These are phyloP conservation scores for Starmerella kuoi DNA, from an alignment of 805 yeast genomes.

Conservation along the genomic window DNA sequence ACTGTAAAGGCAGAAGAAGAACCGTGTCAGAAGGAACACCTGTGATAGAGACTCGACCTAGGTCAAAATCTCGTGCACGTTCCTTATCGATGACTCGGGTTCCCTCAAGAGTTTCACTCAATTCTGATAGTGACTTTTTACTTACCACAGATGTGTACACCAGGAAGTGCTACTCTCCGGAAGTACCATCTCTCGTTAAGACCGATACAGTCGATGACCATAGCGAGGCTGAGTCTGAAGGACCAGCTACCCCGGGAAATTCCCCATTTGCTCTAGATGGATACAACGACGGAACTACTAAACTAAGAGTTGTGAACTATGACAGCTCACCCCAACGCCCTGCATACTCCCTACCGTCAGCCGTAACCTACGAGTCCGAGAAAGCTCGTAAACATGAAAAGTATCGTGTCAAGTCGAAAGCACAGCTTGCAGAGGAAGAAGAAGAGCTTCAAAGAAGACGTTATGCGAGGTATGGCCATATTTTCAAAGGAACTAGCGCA, in stretches of 20 bases:
- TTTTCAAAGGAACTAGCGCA: slow-evolving; percentile 2
- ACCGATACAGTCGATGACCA: not conserved
- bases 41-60: not conserved
- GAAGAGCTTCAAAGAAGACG: slow-evolving; percentile 14
- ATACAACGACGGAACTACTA: slow-evolving; percentile 17
- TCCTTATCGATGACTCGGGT: slow-evolving; percentile 1
- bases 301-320: slow-evolving; percentile 17
- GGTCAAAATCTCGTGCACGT: slow-evolving; percentile 2
- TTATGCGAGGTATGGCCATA: slow-evolving; percentile 19
- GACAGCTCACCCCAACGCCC: slow-evolving; percentile 4
- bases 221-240: slow-evolving; percentile 1
- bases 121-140: not conserved
- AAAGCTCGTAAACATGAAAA: slow-evolving; percentile 4
- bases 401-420: slow-evolving; percentile 20
- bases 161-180: slow-evolving; percentile 16
- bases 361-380: not conserved
- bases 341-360: not conserved
- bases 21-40: not conserved
- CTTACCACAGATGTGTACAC: slow-evolving; percentile 18
- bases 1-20: not conserved
- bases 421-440: slow-evolving; percentile 20
- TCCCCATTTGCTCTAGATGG: slow-evolving; percentile 18
- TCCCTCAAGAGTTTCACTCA: not conserved
- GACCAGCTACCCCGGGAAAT: slow-evolving; percentile 6
- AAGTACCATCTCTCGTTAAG: not conserved